Evolutionary conservation across 176 grass and related monocot species (phyloP), one percentile per base, ranked within the genome.

Genomic region (Thalia dealbata): DNA sequence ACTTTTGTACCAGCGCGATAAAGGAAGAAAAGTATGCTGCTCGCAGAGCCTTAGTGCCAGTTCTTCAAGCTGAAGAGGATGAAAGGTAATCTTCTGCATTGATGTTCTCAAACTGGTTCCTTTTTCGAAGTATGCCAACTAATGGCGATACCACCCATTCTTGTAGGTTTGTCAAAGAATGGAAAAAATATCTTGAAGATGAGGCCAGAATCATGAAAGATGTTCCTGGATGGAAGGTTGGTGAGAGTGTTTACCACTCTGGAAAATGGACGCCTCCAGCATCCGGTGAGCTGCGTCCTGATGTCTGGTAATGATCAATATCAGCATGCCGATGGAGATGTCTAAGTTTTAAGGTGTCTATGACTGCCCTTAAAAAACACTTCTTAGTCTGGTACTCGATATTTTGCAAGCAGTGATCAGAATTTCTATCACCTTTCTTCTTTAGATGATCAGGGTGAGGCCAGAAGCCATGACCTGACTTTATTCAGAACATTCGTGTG

Each of bases 21-120:
- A 99, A 99, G 76, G 95, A 99, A 85, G 95, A 99, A 77, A 99
- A 99, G 81, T 89, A 93, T 61, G 90, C 95, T 78, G 95, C 95
- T 6, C 95, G 95, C 9, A 88, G 87, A 69, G 87, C 95, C 21
- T 81, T 99, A 79, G 67, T 99, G 35, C 90, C 95, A 3, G 85
- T 99, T 69, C 87, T 99, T 79, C 95, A 99, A 91, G 95, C 90
- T 73, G 90, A 99, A 91, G 95, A 99, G 77, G 95, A 99, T 82
- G 95, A 99, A 83, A 91, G 95, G 95, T 91, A 52, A 54, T 23
- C 15, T 27, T 29, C 48, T 21, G 16, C 3, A n/a, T 15, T 44
- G 21, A 51, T 73, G 13, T 19, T 52, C 46, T n/a, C 59, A 3
- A 0, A 2, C 35, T 3, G 10, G 15, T 55, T 30, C 66, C 26